Conservation (phyloP, 192 early-diverging fungal genomes). For the Entophlyctis luteolus region DNA sequence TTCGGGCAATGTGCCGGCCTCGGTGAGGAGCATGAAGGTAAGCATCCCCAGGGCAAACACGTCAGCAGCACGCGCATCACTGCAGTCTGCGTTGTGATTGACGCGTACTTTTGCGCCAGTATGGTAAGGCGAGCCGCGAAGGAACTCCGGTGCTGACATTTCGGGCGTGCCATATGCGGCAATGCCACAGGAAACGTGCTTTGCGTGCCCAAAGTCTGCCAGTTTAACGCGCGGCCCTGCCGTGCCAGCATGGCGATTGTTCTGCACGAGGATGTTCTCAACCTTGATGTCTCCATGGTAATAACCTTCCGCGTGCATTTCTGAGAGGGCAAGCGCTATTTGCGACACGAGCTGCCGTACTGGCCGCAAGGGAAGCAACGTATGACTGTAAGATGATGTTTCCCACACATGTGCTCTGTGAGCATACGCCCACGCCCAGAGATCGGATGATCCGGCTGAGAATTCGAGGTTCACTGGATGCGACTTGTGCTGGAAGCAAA, state of each 20-base stretch:
- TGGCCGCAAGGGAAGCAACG: not conserved
- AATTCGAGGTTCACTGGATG: not conserved
- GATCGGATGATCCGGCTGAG: constrained; percentile 7
- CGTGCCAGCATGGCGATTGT: not conserved
- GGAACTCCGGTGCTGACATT: constrained; percentile 7
- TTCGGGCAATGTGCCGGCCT: not conserved
- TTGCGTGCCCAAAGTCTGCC: constrained; percentile 20
- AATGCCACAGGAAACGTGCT: not conserved
- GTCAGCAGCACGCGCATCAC: constrained; percentile 10
- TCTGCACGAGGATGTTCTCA: constrained; percentile 50
- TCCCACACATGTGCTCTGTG: not conserved
- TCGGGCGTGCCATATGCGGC: constrained; percentile 6
- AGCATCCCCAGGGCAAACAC: constrained; percentile 26
- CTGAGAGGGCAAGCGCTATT: constrained; percentile 36
- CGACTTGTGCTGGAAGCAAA: not conserved
- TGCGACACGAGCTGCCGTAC: constrained; percentile 40
- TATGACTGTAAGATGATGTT: not conserved
- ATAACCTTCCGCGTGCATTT: constrained; percentile 44
- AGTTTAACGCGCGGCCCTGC: not conserved
- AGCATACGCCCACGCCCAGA: constrained; percentile 13
- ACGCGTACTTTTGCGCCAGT: not conserved
- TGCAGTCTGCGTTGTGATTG: too few species aligned
- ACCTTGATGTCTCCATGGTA: constrained; percentile 60
- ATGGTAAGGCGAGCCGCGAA: not conserved
- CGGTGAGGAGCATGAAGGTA: not conserved